Evolutionary conservation across 371 early-diverging fungal species (phyloP).

Genomic region (Mortierella sp.): DNA sequence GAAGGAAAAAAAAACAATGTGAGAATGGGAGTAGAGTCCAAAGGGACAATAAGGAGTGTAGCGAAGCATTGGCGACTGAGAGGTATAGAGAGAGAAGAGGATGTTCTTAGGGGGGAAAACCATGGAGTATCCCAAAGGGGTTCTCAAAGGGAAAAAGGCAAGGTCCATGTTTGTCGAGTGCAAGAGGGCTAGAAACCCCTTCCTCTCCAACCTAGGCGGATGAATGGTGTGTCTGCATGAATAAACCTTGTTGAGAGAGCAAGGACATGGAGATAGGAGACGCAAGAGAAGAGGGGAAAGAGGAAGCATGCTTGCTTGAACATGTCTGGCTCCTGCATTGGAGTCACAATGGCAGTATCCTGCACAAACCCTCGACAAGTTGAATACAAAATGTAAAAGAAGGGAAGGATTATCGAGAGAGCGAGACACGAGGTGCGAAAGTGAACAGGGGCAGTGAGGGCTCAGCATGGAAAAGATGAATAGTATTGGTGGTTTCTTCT

Average conservation of each 20-base stretch:
- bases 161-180: not conserved
- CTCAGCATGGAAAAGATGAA: not conserved
- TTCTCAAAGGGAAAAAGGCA: not conserved
- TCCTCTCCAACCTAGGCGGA: not conserved
- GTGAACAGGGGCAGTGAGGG: not conserved
- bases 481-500: not conserved
- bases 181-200: not conserved
- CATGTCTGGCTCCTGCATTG: slow-evolving; percentile 1
- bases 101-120: not conserved
- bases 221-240: not conserved
- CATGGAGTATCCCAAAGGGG: not conserved
- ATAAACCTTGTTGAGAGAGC: not conserved
- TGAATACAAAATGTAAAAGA: not conserved
- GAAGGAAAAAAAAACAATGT: not conserved
- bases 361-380: not conserved
- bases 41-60: not conserved
- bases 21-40: not conserved
- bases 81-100: not conserved
- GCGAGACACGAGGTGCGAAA: not conserved
- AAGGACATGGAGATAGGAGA: not conserved
- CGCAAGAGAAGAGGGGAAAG: not conserved
- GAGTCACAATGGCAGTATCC: not conserved
- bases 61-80: not conserved
- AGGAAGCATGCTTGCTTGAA: not conserved
- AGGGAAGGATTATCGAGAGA: slow-evolving; percentile 1